phyloP scores from a whole-genome alignment of 805 yeast species.

The Phaffomyces opuntiae region DNA sequence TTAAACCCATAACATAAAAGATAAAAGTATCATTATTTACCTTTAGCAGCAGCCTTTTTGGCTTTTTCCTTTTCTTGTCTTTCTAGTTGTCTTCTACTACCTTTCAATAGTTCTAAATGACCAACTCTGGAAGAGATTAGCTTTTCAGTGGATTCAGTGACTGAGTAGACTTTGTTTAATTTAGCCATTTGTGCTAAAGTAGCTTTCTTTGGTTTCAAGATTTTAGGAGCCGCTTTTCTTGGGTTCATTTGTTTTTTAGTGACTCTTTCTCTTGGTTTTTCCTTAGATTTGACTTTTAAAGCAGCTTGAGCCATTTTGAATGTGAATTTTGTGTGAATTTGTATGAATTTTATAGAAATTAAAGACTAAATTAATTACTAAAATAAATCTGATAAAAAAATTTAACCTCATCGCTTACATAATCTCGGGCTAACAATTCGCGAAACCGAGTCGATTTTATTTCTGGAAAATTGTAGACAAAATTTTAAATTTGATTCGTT shows the following conservation, averaged over 20 bases:
- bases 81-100: slow-evolving; percentile 80
- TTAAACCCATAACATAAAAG: background rate
- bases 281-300: slow-evolving; percentile 42
- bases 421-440: background rate
- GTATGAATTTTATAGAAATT: background rate
- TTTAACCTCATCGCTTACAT: slow-evolving; percentile 2
- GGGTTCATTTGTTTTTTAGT: slow-evolving; percentile 62
- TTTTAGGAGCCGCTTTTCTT: slow-evolving; percentile 68
- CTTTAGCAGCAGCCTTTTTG: slow-evolving; percentile 19
- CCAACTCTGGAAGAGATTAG: slow-evolving; percentile 87
- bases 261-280: slow-evolving; percentile 29
- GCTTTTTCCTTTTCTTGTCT: slow-evolving; percentile 43
- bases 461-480: too few relatives aligned
- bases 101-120: slow-evolving; percentile 84
- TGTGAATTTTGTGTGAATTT: background rate
- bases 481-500: too few relatives aligned
- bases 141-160: slow-evolving; percentile 68
- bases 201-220: slow-evolving; percentile 59
- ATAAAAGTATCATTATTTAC: slow-evolving; percentile 2
- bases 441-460: background rate
- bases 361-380: too few relatives aligned
- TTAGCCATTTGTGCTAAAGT: slow-evolving; percentile 44
- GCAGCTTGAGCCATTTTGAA: slow-evolving; percentile 66
- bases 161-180: slow-evolving; percentile 43
- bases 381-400: background rate